Conservation (phyloP, 1,139 yeast species). For the Trichomonascaceae sp. region DNA sequence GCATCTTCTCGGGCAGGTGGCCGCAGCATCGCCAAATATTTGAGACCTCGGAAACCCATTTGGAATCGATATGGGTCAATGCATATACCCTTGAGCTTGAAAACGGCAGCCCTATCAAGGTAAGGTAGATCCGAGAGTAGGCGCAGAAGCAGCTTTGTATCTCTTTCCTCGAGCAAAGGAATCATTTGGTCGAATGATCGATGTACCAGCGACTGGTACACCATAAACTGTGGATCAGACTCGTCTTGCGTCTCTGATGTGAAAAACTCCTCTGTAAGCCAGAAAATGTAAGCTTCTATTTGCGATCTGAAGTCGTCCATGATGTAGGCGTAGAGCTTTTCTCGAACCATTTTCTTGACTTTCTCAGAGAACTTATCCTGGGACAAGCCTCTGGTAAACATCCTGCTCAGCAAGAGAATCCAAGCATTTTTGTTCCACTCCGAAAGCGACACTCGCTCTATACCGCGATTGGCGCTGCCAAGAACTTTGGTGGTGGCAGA, state of each 20-base stretch:
- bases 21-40: constrained; percentile 75
- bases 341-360: constrained; percentile 35
- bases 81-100: constrained; percentile 59
- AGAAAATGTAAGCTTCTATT: constrained; percentile 69
- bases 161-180: constrained; percentile 70
- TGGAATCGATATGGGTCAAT: constrained; percentile 73
- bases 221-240: constrained; percentile 4
- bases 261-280: constrained; percentile 97
- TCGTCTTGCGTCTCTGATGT: constrained; percentile 11
- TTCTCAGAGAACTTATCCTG: constrained; percentile 5
- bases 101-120: constrained; percentile 46
- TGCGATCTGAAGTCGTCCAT: constrained; percentile 60
- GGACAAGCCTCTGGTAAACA: constrained; percentile 66
- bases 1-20: constrained; percentile 70
- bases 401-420: constrained; percentile 60
- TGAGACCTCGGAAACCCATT: constrained; percentile 65
- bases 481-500: constrained; percentile 6
- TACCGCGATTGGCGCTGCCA: constrained; percentile 15
- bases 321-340: constrained; percentile 58
- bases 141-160: constrained; percentile 68
- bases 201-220: constrained; percentile 45
- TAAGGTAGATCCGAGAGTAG: constrained; percentile 78
- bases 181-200: constrained; percentile 66
- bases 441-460: constrained; percentile 22
- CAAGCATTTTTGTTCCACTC: constrained; percentile 65